Percentiles rank a stretch among this genome's conserved stretches.
phyloP scores from a whole-genome alignment of 2,329 filamentous ascomycete genomes.

The Fusarium mexicanum region DNA sequence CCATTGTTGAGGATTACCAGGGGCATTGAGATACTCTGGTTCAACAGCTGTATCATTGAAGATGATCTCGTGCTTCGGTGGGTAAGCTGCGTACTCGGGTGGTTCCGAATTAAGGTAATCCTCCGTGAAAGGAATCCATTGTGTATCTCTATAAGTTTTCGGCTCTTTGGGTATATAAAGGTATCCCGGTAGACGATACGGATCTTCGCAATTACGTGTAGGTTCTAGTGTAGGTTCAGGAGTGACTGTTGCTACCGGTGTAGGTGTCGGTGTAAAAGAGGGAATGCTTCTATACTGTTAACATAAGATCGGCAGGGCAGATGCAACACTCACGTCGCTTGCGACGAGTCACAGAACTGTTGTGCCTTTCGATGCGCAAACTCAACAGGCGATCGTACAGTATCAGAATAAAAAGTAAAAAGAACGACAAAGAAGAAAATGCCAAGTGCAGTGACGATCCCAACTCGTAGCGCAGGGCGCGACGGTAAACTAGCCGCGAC shows the following conservation, averaged over 20 bases:
- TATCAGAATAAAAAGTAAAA: conserved; percentile 18
- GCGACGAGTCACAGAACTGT: conserved; percentile 17
- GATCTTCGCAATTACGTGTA: conserved; percentile 26
- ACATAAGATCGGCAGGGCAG: background rate
- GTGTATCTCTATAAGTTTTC: conserved; percentile 69
- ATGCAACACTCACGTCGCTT: background rate
- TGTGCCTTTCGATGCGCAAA: conserved; percentile 26
- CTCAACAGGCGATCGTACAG: conserved; percentile 10
- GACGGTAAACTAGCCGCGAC: conserved; percentile 19
- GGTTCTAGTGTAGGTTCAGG: background rate
- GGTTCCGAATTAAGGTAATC: conserved; percentile 69
- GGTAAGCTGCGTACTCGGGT: conserved; percentile 55
- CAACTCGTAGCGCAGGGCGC: conserved; percentile 20
- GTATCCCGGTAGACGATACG: conserved; percentile 62
- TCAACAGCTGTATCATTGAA: conserved; percentile 70
- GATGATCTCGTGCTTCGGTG: conserved; percentile 62
- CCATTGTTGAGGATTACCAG: conserved; percentile 26
- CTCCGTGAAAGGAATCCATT: conserved; percentile 27
- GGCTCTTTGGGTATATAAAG: conserved; percentile 62
- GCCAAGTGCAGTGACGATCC: background rate
- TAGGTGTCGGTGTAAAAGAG: conserved; percentile 6
- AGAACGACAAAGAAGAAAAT: conserved; percentile 29
- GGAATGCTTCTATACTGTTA: background rate
- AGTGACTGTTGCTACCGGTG: background rate
- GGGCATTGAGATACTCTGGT: conserved; percentile 10